Evolutionary conservation across 768 basidiomycete species (phyloP), one percentile per base, ranked within the genome.

Genomic region (Porpolomopsis calyptriformis): DNA sequence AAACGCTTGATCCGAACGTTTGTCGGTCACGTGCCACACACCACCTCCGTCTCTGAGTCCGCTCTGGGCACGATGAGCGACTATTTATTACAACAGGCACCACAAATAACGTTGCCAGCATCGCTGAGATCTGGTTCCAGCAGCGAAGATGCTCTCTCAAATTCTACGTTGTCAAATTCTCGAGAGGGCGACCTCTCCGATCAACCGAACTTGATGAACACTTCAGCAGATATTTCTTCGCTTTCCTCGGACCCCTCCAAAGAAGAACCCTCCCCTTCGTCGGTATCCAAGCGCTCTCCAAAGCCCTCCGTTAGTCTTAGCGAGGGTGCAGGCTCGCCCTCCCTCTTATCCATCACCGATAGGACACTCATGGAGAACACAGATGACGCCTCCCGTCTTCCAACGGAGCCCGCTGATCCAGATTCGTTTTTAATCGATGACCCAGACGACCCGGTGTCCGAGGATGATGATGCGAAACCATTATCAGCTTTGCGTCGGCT

Each of bases 401-500:
- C 37, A 38, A 41, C 23, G 56, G 74, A 74, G 55, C 67, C 70
- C 34, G 72, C 73, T 46, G 69, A 70, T 4, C 76, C 77, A 12
- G 69, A 84, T 59, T 77, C 78, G 1, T 82, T 80, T 64, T 64
- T 81, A 41, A 63, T 78, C 27, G 81, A 81, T 52, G 77, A 77
- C 48, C 68, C 73, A 29, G 67, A 69, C 23, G 68, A 69, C 35
- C 65, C 64, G 3, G 55, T 62, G 16, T 67, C 64, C n/a, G 70
- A 66, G 20, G 70, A 67, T 23, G 67, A 67, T 5, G 61, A 55
- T 39, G 53, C 58, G 26, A 52, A 55, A 29, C 55, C 53, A 23
- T 43, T 49, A n/a, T 57, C 56, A 18, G 49, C 60, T 18, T 55
- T 47, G 47, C 23, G n/a, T 24, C 19, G 9, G n/a, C 44, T 18